Evolutionary conservation across 371 early-diverging fungal genomes (phyloP).

Genomic region (Syncephalastrum contaminatum): DNA sequence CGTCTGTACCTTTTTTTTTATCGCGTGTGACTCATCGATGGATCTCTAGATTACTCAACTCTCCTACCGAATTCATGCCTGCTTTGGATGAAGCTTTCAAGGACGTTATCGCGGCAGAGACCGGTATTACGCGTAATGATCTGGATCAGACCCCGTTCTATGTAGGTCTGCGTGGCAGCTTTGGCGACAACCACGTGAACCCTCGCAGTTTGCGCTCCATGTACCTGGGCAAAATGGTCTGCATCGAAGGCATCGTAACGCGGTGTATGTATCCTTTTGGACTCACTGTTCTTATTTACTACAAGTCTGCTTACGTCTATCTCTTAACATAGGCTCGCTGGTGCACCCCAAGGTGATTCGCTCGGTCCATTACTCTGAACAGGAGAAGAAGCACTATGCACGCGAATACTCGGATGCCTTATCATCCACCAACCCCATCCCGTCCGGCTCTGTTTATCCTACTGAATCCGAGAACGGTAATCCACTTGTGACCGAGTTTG

Average conservation of each 20-base stretch:
- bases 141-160: conserved; percentile 56
- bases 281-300: no score
- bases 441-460: conserved; percentile 78
- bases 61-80: conserved; percentile 84
- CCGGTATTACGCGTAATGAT: conserved; percentile 31
- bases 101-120: conserved; percentile 47
- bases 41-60: conserved; percentile 58
- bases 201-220: conserved; percentile 90
- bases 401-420: conserved; percentile 92
- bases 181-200: conserved; percentile 89
- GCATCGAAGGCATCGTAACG: conserved; percentile 99
- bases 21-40: not conserved
- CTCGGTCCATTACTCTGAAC: conserved; percentile 94
- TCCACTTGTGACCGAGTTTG: conserved; percentile 93
- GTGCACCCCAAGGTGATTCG: conserved; percentile 96
- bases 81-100: conserved; percentile 83
- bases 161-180: conserved; percentile 92
- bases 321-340: conserved; percentile 68
- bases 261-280: conserved; percentile 65
- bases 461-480: conserved; percentile 93
- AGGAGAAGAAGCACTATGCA: conserved; percentile 77
- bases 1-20: conserved; percentile 6
- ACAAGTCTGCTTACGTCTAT: not conserved
- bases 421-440: conserved; percentile 54
- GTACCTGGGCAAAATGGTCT: conserved; percentile 89